Percentiles rank a stretch among this genome's conserved stretches.
phyloP scores from a whole-genome alignment of 2,329 filamentous ascomycete species.

The Talaromyces sp. region DNA sequence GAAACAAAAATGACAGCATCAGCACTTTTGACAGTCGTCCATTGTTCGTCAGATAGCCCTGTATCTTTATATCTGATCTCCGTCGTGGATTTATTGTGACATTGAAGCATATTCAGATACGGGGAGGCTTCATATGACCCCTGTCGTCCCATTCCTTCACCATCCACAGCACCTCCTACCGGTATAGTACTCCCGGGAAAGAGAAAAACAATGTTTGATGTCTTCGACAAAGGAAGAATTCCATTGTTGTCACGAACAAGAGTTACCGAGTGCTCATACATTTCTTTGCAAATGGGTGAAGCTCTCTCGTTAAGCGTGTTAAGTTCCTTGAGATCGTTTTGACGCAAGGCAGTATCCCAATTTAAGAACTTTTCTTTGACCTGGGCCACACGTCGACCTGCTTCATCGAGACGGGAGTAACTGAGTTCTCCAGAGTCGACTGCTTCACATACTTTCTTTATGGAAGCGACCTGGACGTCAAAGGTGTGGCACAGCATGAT shows the following conservation, averaged over 20 bases:
- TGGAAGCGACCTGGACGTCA: conserved; percentile 44
- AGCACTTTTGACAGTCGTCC: conserved; percentile 36
- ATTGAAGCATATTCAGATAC: conserved; percentile 38
- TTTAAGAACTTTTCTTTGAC: conserved; percentile 42
- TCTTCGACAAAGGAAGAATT: conserved; percentile 34
- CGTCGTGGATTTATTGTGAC: conserved; percentile 27
- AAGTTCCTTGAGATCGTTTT: conserved; percentile 21
- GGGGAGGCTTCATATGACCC: conserved; percentile 34
- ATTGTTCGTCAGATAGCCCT: conserved; percentile 35
- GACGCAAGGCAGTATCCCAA: conserved; percentile 34
- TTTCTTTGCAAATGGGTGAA: conserved; percentile 32
- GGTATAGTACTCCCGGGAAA: conserved; percentile 40
- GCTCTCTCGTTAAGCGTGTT: conserved; percentile 29
- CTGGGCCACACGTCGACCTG: conserved; percentile 36
- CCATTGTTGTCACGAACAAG: conserved; percentile 38
- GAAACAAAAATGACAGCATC: conserved; percentile 45
- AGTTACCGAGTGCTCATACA: conserved; percentile 46
- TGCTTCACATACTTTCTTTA: conserved; percentile 42
- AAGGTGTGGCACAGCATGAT: conserved; percentile 52
- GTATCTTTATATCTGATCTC: conserved; percentile 39
- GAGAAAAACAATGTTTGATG: conserved; percentile 39
- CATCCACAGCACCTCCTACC: conserved; percentile 42
- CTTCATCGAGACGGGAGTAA: conserved; percentile 35
- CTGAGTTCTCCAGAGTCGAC: conserved; percentile 39
- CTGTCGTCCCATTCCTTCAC: conserved; percentile 38